Evolutionary conservation across 495 filamentous ascomycete genomes (phyloP), one percentile per base, ranked within the genome.

Genomic region (Baudoinia panamericana): DNA sequence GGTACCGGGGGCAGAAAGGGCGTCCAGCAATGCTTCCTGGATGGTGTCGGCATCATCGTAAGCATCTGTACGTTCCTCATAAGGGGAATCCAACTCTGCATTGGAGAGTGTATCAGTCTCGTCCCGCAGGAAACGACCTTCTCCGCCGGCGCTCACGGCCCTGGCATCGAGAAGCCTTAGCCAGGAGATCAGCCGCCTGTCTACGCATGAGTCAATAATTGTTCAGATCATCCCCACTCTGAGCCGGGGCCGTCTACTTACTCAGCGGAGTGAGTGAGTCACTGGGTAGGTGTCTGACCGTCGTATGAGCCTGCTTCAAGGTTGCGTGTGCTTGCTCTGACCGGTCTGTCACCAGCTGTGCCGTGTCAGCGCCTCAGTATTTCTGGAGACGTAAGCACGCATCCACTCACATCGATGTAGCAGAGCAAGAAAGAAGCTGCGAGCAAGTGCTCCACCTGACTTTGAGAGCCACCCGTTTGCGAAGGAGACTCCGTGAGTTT

Each of bases 71-170:
- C 11, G 8, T 7, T 10, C 13, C 13, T 15, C 15, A 17, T 19
- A 29, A 38, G 12, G 49, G 43, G 16, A 41, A 47, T 5, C n/a
- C n/a, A n/a, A n/a, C 39, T 6, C 11, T 32, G 4, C 26, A 5
- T 41, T 41, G 13, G 52, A 42, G n/a, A 36, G 48, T 16, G 56
- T 53, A 17, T 59, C 56, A 11, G 52, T 52, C 26, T 57, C 51
- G 9, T 46, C 39, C 5, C 59, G 42, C 43, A 63, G 63, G n/a
- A 62, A 41, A 11, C n/a, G n/a, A n/a, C 62, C 60, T 15, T 63
- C 59, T 8, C 59, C 59, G 17, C 60, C 60, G 12, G 59, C 62
- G 23, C 55, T 57, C 12, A 57, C 56, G 8, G 62, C 60, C 5
- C 60, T 39, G 3, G 52, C 59, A 31, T 64, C 62, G 13, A 64